phyloP scores from a whole-genome alignment of 768 basidiomycete species.

The Boletellus sp. region DNA sequence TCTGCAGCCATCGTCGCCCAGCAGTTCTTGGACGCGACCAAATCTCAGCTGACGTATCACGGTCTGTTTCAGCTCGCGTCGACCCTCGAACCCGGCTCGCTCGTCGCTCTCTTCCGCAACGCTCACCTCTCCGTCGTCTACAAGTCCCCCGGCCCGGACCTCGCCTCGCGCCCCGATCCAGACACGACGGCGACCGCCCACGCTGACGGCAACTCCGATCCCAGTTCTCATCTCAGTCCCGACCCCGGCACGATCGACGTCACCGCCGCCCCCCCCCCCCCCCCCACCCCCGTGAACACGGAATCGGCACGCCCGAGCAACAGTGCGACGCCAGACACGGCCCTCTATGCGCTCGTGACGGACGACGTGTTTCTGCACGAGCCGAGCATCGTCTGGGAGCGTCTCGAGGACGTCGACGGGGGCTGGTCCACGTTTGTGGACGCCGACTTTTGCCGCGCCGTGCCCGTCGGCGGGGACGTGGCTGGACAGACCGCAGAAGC shows the following conservation, averaged over 20 bases:
- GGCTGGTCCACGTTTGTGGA: constrained; percentile 76
- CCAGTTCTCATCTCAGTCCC: too few species aligned
- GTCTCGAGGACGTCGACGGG: constrained; percentile 84
- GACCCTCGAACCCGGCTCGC: constrained; percentile 43
- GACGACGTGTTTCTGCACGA: constrained; percentile 80
- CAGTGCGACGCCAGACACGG: constrained; percentile 23
- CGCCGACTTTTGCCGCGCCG: constrained; percentile 56
- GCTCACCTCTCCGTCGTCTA: constrained; percentile 88
- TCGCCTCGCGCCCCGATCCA: neutral
- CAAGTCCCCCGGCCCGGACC: constrained; percentile 37
- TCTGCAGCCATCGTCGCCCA: constrained; percentile 62
- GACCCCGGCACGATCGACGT: too few species aligned
- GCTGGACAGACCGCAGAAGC: constrained; percentile 70
- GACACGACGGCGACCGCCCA: neutral
- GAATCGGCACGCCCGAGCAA: too few species aligned
- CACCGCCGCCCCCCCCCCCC: too few species aligned
- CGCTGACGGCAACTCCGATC: too few species aligned
- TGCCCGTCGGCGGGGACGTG: constrained; percentile 76
- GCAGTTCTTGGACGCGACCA: constrained; percentile 63
- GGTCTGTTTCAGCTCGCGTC: constrained; percentile 78
- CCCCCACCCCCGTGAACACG: neutral
- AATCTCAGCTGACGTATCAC: constrained; percentile 84
- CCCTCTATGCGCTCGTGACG: constrained; percentile 80
- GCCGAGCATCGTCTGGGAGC: constrained; percentile 84
- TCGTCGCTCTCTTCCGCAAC: constrained; percentile 88